Conservation (phyloP, 2,329 filamentous ascomycete species). For the Albifimbria verrucaria region DNA sequence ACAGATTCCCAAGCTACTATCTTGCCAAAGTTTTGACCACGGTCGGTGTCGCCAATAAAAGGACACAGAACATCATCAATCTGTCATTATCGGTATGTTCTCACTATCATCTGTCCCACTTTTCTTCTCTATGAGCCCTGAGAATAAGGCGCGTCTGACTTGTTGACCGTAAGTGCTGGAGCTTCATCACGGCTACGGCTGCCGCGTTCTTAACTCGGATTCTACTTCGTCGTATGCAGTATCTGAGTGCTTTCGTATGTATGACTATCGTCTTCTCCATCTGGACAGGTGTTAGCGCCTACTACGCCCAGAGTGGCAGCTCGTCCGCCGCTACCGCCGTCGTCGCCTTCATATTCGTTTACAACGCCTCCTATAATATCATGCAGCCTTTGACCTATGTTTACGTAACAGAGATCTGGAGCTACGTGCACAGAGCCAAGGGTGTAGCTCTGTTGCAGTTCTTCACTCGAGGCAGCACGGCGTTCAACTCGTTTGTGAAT, state of each 20-base stretch:
- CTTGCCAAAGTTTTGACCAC: constrained; percentile 21
- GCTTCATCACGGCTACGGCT: no score
- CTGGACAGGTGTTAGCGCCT: constrained; percentile 32
- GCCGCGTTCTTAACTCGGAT: no score
- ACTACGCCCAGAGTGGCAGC: constrained; percentile 21
- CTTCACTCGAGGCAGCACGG: constrained; percentile 27
- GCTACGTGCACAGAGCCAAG: constrained; percentile 50
- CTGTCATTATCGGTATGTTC: no score
- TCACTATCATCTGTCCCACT: no score
- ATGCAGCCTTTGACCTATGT: constrained; percentile 60
- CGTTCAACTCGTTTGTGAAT: constrained; percentile 19
- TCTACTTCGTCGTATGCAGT: no score
- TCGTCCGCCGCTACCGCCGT: constrained; percentile 31
- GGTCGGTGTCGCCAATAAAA: constrained; percentile 48
- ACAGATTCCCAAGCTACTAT: no score
- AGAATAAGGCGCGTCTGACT: no score
- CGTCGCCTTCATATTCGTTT: constrained; percentile 55
- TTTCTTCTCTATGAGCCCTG: no score
- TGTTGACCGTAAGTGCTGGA: no score
- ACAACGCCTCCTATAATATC: constrained; percentile 52
- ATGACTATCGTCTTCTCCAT: constrained; percentile 46
- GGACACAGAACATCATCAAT: no score
- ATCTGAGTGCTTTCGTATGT: no score
- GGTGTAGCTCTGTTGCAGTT: constrained; percentile 51
- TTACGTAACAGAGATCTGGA: constrained; percentile 56